Base-by-base conservation (phyloP, 2,329 filamentous ascomycete species). In the Shiraia bambusicola region DNA sequence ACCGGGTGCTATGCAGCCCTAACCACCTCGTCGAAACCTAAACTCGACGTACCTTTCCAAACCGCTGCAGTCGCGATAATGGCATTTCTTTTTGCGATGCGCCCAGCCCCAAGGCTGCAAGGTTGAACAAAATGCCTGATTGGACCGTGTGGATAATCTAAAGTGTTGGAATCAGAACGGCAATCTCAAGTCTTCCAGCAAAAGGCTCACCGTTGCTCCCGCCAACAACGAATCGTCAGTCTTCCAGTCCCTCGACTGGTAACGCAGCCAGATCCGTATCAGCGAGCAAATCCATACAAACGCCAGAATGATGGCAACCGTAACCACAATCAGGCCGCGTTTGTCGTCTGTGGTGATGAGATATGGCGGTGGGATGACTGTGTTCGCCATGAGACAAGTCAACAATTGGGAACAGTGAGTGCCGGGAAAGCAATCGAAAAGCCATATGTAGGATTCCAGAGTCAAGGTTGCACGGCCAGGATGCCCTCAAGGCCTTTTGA, bases 301-400 rank as follows among this genome's bases (percentile, higher is more conserved):
- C 6, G 56, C 54, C 16, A 65, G 34, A 3, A 58, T 59, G 3
- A 50, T 42, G 9, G 52, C 58, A 13, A 58, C 59, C 0, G 58
- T 58, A 19, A 66, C 58, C 7, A 63, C 54, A 7, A 67, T 52
- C n/a, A 67, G 45, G n/a, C 61, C 63, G 12, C 62, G 55, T 42
- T 66, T 65, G 39, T 66, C 62, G 40, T 58, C 31, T 2, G 46
- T 49, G 6, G 58, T 60, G 42, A 66, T 66, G 14, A 52, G 36
- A 30, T 56, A 66, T 2, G 59, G 59, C n/a, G 61, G 49, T 31
- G 60, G 59, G 11, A 49, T 50, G 19, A 56, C 50, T 32, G 50
- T 47, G 26, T 37, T 48, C 34, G 53, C 49, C 56, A 64, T 63
- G 40, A 26, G 35, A 24, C 27, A 45, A 36, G 34, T 36, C 28